Base-by-base conservation (phyloP, 371 early-diverging fungal genomes). In the Rhizopus sp. region DNA sequence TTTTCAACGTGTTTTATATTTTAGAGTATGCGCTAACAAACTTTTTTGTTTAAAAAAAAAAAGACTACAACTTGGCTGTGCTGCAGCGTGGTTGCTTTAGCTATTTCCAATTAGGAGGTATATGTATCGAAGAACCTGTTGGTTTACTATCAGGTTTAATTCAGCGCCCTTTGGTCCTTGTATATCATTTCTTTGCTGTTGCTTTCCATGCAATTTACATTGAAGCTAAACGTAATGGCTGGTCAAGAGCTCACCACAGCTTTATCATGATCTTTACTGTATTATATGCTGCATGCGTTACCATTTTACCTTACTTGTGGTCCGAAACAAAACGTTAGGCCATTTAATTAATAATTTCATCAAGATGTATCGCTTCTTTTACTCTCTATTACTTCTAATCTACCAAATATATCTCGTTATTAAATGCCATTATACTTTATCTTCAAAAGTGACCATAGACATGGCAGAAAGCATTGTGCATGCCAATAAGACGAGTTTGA, bases 111-210 rank as follows among this genome's bases (percentile, higher is more conserved):
- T 77, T 89, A 32, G 97, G 97, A 41, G 93, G 93, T 5, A 71
- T 73, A 29, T 93, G 88, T 62, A 72, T 89, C 9, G 69, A 82
- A 48, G 91, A 86, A 0, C 97, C 97, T 3, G 88, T 93, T 6
- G 86, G 91, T 6, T 77, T 96, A 5, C 70, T 94, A 35, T 88
- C 91, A 16, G 94, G 87, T 5, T 60, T 91, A 30, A 55, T 78
- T 31, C 82, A 82, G 7, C 72, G 69, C 35, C 94, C 94, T 12
- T n/a, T 76, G 34, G 67, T 89, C 5, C 79, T 94, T 15, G 52
- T 91, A 1, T 75, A 73, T 62, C 93, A 93, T 66, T 94, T 94
- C 66, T 93, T 92, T 71, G 77, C 85, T 32, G 93, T 93, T n/a
- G 94, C 94, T 0, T 62, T 91, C 5, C 78, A 90, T 48, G 88